Evolutionary conservation across 768 basidiomycete species (phyloP).

Genomic region (Nidularia sp.): DNA sequence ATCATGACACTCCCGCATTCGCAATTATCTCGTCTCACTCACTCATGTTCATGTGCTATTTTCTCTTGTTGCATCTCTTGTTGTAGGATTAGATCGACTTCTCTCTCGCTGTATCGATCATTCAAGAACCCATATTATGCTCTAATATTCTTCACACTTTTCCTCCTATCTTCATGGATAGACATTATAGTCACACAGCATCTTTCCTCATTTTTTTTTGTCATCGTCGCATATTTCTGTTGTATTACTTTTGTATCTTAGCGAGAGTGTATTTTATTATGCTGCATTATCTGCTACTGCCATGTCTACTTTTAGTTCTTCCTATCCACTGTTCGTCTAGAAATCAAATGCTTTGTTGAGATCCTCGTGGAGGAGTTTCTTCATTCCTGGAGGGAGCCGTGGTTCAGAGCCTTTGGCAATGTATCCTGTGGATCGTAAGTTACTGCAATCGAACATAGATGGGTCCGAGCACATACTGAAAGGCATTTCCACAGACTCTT

Average conservation of each 20-base stretch:
- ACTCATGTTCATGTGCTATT: not conserved
- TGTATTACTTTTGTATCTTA: slow-evolving; percentile 5
- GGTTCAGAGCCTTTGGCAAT: slow-evolving; percentile 55
- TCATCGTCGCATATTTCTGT: slow-evolving; percentile 1
- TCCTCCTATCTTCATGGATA: not conserved
- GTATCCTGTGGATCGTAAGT: slow-evolving; percentile 31
- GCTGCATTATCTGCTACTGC: not conserved
- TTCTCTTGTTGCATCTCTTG: not conserved
- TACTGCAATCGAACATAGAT: not conserved
- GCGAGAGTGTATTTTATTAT: not conserved
- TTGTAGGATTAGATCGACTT: not conserved
- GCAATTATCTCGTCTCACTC: not conserved
- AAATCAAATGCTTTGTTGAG: slow-evolving; percentile 85
- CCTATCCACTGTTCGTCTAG: slow-evolving; percentile 23
- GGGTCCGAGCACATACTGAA: slow-evolving; percentile 59
- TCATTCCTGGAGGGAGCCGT: slow-evolving; percentile 86
- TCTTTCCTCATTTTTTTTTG: not conserved
- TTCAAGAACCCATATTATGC: not conserved
- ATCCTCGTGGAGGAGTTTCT: slow-evolving; percentile 77
- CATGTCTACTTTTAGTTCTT: no score
- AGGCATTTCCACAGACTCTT: slow-evolving; percentile 97
- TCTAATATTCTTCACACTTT: not conserved
- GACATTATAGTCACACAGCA: not conserved
- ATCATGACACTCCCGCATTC: not conserved
- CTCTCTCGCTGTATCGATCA: not conserved